Base-by-base conservation (phyloP, 768 basidiomycete genomes). In the Boletus subcaerulescens region DNA sequence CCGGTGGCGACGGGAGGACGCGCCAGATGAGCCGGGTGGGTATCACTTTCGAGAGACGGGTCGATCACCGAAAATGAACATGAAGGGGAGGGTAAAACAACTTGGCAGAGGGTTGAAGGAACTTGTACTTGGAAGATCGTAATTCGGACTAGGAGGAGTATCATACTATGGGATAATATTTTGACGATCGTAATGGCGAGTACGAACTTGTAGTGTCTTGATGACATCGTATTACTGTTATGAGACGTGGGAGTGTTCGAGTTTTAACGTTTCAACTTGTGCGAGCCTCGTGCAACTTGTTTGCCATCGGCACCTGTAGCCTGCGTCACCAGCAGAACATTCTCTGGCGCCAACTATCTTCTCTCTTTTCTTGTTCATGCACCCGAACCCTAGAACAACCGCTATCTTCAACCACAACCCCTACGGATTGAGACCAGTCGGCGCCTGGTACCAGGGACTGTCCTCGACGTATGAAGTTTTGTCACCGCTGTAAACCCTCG, bases 31-130 rank as follows among this genome's bases (percentile, higher is more conserved):
- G 42, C 69, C 71, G 1, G 67, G 71, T 33, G 63, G 57, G 12
- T 72, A 69, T 50, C 65, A 58, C 11, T 72, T 72, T 59, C 57
- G 57, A 26, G 71, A 71, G 55, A 71, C 48, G 52, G 48, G 48
- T 35, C 60, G 54, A n/a, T 65, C 61, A 5, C 52, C 52, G 10
- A 72, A 24, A 49, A 22, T 57, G 47, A 56, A 59, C 1, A 14
- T 70, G 58, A 71, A 67, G 45, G 52, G 56, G 11, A 67, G 48
- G 50, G 65, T 71, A n/a, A 67, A 55, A 52, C 70, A 61, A 36
- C 56, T 71, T 33, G 67, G 71, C 3, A 67, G 49, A 50, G 69
- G 71, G 26, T 44, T 71, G 60, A 72, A 67, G 45, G 63, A 65
- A n/a, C 55, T 71, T 5, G 60, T 71, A 22, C 64, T 72, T 29